Percentiles rank a stretch among this genome's conserved stretches.
These are phyloP conservation scores for Malassezia dermatis DNA, from an alignment of 1,284 basidiomycete genomes.

Conservation along the genomic window DNA sequence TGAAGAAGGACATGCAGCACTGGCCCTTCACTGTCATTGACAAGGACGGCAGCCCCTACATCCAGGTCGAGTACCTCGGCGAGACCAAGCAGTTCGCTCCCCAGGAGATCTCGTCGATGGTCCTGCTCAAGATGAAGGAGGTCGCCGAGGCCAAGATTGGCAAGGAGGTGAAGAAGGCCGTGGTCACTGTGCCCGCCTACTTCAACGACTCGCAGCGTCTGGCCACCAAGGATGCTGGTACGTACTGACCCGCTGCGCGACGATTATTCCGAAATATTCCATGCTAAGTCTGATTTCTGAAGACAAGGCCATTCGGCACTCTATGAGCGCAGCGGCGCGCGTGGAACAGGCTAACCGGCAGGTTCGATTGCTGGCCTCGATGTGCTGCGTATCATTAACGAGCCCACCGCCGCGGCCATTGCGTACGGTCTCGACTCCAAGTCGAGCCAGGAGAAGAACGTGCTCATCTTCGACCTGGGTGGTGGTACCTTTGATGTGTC, in stretches of 20 bases:
- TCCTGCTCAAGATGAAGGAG: slow-evolving; percentile 95
- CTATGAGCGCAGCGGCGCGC: slow-evolving; percentile 10
- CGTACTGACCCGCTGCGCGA: slow-evolving; percentile 28
- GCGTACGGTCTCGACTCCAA: slow-evolving; percentile 54
- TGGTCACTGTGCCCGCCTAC: slow-evolving; percentile 62
- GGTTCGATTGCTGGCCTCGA: slow-evolving; percentile 59
- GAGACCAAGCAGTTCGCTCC: slow-evolving; percentile 58
- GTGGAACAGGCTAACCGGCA: slow-evolving; percentile 17
- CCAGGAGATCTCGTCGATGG: slow-evolving; percentile 87
- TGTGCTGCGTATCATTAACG: slow-evolving; percentile 63
- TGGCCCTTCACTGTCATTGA: slow-evolving; percentile 60
- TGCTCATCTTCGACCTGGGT: slow-evolving; percentile 98
- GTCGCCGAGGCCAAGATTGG: slow-evolving; percentile 59
- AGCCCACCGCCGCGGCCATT: slow-evolving; percentile 53
- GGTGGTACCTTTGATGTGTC: slow-evolving; percentile 71
- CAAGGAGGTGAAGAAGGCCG: slow-evolving; percentile 59
- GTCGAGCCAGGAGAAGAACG: slow-evolving; percentile 65
- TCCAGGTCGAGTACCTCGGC: slow-evolving; percentile 55
- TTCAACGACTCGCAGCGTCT: slow-evolving; percentile 62
- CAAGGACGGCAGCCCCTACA: slow-evolving; percentile 55
- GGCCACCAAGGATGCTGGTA: slow-evolving; percentile 54
- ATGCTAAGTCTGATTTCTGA: slow-evolving; percentile 45
- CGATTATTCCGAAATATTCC: slow-evolving; percentile 44
- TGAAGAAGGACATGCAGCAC: slow-evolving; percentile 62
- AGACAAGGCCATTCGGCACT: slow-evolving; percentile 15